Evolutionary conservation across 1,284 basidiomycete species (phyloP).

Genomic region (Fomitopsis betulina): DNA sequence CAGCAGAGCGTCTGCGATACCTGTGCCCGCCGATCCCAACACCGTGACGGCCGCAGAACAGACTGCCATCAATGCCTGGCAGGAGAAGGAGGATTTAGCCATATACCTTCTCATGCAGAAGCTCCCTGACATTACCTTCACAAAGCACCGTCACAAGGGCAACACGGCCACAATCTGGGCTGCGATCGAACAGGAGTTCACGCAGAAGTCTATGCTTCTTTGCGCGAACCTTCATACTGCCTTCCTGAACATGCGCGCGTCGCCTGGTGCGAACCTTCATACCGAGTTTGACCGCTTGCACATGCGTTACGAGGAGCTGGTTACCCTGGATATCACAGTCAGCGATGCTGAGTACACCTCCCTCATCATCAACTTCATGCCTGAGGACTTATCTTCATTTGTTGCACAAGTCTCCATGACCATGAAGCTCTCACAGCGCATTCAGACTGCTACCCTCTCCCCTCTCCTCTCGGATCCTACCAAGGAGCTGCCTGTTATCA

Average conservation of each 20-base stretch:
- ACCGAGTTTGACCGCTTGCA: conserved; percentile 6
- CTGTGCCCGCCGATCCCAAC: neutral
- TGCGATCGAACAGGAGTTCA: conserved; percentile 5
- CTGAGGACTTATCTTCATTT: conserved; percentile 1
- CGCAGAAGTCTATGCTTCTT: conserved; percentile 1
- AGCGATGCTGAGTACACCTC: conserved; percentile 7
- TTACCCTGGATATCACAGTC: conserved; percentile 6
- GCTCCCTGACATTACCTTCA: conserved; percentile 5
- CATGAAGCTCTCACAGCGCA: neutral
- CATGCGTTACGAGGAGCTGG: conserved; percentile 9
- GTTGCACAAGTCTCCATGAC: conserved; percentile 6
- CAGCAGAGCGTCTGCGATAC: neutral
- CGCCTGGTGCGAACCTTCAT: conserved; percentile 1
- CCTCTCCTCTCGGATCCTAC: neutral
- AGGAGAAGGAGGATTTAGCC: conserved; percentile 7
- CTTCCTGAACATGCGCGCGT: conserved; percentile 7
- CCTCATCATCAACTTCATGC: conserved; percentile 9
- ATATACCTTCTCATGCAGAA: conserved; percentile 9
- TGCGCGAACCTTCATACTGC: conserved; percentile 4
- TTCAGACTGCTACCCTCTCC: neutral
- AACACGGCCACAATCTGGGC: conserved; percentile 7
- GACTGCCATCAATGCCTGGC: conserved; percentile 5
- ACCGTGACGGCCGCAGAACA: neutral
- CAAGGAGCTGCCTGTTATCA: conserved; percentile 1
- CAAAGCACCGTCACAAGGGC: conserved; percentile 7